Evolutionary conservation across 441 rosid species (phyloP).

Genomic region (Geranium incanum): DNA sequence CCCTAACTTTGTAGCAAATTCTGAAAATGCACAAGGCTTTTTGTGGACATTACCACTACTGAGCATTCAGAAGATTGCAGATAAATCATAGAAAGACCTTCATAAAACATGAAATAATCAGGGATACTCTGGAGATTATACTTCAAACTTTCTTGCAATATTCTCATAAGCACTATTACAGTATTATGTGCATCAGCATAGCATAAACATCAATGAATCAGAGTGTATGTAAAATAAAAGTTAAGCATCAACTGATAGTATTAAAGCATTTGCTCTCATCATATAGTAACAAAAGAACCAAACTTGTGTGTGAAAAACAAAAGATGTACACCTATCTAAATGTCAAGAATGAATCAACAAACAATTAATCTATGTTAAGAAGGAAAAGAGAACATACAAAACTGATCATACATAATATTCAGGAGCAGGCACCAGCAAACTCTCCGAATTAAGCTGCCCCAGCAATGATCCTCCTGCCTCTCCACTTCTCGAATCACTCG

Average conservation of each 20-base stretch:
- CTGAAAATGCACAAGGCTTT: neutral
- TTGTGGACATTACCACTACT: neutral
- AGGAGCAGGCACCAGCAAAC: constrained; percentile 17
- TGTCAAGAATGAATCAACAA: constrained; percentile 1
- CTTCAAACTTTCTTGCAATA: constrained; percentile 5
- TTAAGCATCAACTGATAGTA: no score
- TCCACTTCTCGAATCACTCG: constrained; percentile 32
- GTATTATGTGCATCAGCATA: neutral
- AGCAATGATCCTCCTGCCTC: constrained; percentile 49
- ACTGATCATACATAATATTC: constrained; percentile 38
- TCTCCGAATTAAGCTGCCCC: constrained; percentile 39
- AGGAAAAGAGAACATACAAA: constrained; percentile 16
- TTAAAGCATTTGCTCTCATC: neutral
- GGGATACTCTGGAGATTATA: neutral
- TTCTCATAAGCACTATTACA: constrained; percentile 5
- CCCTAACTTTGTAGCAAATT: neutral
- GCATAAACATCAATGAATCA: neutral
- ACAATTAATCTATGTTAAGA: no score
- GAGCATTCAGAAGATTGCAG: neutral
- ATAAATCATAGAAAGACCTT: neutral
- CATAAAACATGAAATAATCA: neutral
- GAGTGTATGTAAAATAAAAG: neutral
- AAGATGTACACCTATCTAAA: neutral
- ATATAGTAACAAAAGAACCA: neutral
- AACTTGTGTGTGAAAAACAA: neutral